phyloP scores from a whole-genome alignment of 2,329 filamentous ascomycete species.

The Didymella pinodella region DNA sequence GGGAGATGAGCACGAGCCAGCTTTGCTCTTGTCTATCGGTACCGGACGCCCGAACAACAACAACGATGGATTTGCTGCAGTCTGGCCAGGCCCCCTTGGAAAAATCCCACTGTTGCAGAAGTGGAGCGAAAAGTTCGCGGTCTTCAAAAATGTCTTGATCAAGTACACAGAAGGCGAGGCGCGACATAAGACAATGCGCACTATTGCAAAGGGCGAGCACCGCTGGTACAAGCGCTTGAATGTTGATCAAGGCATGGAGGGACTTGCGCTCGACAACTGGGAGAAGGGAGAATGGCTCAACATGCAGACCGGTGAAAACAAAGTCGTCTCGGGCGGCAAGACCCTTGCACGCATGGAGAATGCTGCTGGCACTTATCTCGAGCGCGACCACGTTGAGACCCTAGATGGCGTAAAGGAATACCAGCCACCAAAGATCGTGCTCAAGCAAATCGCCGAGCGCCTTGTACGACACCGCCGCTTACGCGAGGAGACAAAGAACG shows the following conservation, averaged over 20 bases:
- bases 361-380: slow-evolving; percentile 53
- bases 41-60: slow-evolving; percentile 56
- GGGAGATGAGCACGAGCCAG: slow-evolving; percentile 54
- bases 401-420: slow-evolving; percentile 53
- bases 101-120: slow-evolving; percentile 53
- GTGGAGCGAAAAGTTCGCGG: slow-evolving; percentile 58
- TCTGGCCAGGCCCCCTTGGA: slow-evolving; percentile 57
- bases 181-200: slow-evolving; percentile 57
- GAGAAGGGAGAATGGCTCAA: slow-evolving; percentile 53
- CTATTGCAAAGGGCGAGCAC: slow-evolving; percentile 57
- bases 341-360: slow-evolving; percentile 57
- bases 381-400: slow-evolving; percentile 44
- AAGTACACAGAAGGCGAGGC: slow-evolving; percentile 62
- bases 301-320: slow-evolving; percentile 37
- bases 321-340: slow-evolving; percentile 52
- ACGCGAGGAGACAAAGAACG: slow-evolving; percentile 50
- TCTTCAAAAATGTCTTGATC: slow-evolving; percentile 60
- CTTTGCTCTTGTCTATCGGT: slow-evolving; percentile 56
- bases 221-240: slow-evolving; percentile 62
- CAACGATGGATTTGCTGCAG: slow-evolving; percentile 57
- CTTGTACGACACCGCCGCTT: slow-evolving; percentile 56
- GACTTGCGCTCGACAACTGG: slow-evolving; percentile 59
- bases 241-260: slow-evolving; percentile 55
- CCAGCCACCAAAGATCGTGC: slow-evolving; percentile 54
- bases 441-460: slow-evolving; percentile 58